Evolutionary conservation across 805 yeast genomes (phyloP).

Genomic region (Nakazawaea anatomiae): DNA sequence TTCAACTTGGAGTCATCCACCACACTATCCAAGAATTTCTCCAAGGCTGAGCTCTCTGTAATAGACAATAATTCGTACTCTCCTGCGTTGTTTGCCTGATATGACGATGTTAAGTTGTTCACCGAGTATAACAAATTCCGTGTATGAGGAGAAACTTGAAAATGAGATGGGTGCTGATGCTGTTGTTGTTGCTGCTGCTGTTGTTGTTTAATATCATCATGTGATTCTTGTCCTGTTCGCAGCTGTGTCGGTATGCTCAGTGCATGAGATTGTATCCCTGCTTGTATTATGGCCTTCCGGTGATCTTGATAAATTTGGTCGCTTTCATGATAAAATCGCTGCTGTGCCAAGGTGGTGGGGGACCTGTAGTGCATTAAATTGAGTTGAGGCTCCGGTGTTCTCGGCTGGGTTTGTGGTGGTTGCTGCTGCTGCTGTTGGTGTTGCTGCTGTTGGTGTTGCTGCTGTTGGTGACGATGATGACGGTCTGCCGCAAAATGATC

Average conservation of each 20-base stretch:
- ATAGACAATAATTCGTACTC: conserved; percentile 23
- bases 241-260: not conserved
- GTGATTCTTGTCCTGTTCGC: not conserved
- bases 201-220: not conserved
- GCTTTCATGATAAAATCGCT: not conserved
- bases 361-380: conserved; percentile 2
- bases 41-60: conserved; percentile 28
- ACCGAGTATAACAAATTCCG: conserved; percentile 23
- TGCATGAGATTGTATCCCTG: conserved; percentile 3
- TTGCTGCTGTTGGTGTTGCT: no score
- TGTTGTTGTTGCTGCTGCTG: not conserved
- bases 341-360: conserved; percentile 2
- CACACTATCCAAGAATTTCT: conserved; percentile 28
- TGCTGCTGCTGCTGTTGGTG: no score
- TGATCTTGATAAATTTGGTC: conserved; percentile 5
- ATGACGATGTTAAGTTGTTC: conserved; percentile 19
- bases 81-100: conserved; percentile 4
- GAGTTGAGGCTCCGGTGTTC: conserved; percentile 6
- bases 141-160: conserved; percentile 26
- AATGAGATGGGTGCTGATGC: conserved; percentile 1
- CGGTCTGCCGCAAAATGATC: not conserved
- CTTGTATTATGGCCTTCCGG: conserved; percentile 9
- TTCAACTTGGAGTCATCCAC: conserved; percentile 25
- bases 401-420: not conserved
- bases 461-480: no score